Conservation (phyloP, 139 green algal genomes). For the Asterochloris sp. region DNA sequence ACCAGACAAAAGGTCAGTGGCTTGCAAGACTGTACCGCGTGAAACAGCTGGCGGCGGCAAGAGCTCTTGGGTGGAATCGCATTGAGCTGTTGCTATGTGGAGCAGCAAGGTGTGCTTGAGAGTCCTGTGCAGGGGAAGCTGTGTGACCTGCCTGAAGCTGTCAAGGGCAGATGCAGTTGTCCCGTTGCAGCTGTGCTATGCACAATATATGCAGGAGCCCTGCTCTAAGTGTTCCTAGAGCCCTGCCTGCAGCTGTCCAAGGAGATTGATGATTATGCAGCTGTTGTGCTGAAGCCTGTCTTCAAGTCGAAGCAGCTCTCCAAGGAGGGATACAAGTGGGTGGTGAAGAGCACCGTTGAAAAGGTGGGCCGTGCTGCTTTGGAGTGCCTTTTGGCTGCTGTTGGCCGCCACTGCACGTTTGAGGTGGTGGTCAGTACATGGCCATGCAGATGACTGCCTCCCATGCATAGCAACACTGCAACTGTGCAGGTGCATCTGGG, state of each 20-base stretch:
- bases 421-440: neutral
- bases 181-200: too few relatives aligned
- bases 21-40: too few relatives aligned
- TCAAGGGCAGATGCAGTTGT: too few relatives aligned
- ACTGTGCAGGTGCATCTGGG: neutral
- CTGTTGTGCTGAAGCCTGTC: constrained; percentile 23
- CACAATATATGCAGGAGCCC: too few relatives aligned
- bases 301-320: constrained; percentile 34
- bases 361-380: constrained; percentile 13
- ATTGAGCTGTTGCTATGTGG: too few relatives aligned
- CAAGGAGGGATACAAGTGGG: constrained; percentile 53
- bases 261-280: constrained; percentile 9
- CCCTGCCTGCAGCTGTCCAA: neutral
- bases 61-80: too few relatives aligned
- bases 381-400: neutral
- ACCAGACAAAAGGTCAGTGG: too few relatives aligned
- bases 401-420: neutral
- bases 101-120: too few relatives aligned
- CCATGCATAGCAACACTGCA: neutral
- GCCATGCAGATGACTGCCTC: neutral
- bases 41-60: too few relatives aligned
- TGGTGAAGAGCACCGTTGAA: constrained; percentile 19
- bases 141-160: too few relatives aligned
- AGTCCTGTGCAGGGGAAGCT: too few relatives aligned
- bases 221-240: too few relatives aligned